Base-by-base conservation (phyloP, 768 basidiomycete species). In the Austroboletus festivus region DNA sequence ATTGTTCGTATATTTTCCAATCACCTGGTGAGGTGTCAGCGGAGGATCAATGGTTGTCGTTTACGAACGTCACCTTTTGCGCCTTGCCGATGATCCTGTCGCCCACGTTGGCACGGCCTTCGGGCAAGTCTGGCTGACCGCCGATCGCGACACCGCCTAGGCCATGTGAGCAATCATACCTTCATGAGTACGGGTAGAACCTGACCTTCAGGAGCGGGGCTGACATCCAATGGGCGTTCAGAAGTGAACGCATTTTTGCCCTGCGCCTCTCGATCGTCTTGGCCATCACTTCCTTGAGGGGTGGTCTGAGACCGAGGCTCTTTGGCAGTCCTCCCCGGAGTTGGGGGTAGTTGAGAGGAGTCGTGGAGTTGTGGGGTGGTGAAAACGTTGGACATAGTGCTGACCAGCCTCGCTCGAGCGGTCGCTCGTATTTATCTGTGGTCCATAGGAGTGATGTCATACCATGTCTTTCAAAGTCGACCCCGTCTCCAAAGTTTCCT, bases 81-180 rank as follows among this genome's bases (percentile, higher is more conserved):
- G 76, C 70, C 68, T 83, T 83, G 3, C 82, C 82, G 30, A 81
- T 54, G 19, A 82, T 49, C 63, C 79, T 83, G 64, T 85, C 82
- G 8, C 71, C 62, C 0, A 77, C 18, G 22, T 56, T 70, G 23
- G 77, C 71, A 22, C 77, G 73, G 4, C 72, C 71, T 53, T 68
- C 48, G 11, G 61, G 55, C 21, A 57, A 33, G 39, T 46, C 30
- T 21, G 48, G n/a, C 23, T 62, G 52, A 34, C 65, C 65, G 15
- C 56, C 53, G 4, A 62, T 44, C 13, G 64, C 54, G 40, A 63
- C 62, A n/a, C 63, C 63, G 18, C 60, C 64, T 55, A 9, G 19
- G 33, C n/a, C n/a, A 44, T 13, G 23, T 57, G 3, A 53, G 40
- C 1, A 23, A 28, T 11, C 26, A 19, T 21, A 12, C 5, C 28